Evolutionary conservation across 345 rosid species (phyloP).

Genomic region (Clausena lansium): DNA sequence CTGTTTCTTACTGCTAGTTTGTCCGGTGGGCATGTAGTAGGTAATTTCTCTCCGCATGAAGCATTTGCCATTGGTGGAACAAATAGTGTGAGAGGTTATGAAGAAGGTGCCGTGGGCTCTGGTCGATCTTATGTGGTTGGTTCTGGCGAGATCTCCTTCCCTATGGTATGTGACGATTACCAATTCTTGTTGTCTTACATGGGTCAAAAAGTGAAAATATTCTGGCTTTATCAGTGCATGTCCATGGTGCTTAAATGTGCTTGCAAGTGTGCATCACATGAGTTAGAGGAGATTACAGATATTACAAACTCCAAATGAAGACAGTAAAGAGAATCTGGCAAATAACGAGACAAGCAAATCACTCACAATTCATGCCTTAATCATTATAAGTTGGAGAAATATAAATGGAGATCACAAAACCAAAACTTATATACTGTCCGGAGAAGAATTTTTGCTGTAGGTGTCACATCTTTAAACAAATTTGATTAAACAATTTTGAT

Average conservation of each 20-base stretch:
- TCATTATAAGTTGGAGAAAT: neutral
- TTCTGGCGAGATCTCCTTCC: conserved; percentile 88
- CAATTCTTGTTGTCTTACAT: neutral
- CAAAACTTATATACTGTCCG: neutral
- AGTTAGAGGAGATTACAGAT: neutral
- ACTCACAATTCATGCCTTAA: neutral
- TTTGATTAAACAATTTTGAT: neutral
- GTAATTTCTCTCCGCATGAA: conserved; percentile 92
- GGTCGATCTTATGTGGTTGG: conserved; percentile 90
- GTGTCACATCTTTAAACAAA: neutral
- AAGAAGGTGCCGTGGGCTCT: conserved; percentile 97
- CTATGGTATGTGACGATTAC: conserved; percentile 52
- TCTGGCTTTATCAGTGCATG: neutral
- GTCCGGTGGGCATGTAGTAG: conserved; percentile 93
- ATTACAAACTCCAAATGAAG: neutral
- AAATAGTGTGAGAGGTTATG: conserved; percentile 95
- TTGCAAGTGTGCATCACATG: neutral
- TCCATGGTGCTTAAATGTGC: conserved; percentile 1
- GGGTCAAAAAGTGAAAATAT: neutral
- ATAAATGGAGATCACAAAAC: neutral
- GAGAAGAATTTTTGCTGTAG: neutral
- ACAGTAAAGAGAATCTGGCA: neutral
- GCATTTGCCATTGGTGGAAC: conserved; percentile 96
- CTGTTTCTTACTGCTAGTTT: conserved; percentile 45
- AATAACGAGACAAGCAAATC: neutral